Base-by-base conservation (phyloP, 192 early-diverging fungal genomes). In the Phlyctochytrium planicorne region DNA sequence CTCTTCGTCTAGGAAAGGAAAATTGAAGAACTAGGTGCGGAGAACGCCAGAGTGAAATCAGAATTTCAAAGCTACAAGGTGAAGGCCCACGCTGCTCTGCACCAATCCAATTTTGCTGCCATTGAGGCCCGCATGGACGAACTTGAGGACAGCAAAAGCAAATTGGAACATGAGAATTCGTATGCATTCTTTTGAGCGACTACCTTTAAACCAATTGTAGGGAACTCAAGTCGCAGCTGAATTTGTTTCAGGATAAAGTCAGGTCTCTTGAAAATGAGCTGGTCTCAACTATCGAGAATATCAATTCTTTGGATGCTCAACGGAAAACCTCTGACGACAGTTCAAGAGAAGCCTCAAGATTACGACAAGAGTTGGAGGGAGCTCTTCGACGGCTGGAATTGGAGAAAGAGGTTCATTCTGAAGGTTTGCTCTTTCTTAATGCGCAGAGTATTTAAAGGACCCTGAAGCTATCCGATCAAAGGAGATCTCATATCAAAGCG, bases 21-120 rank as follows among this genome's bases (percentile, higher is more conserved):
- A 37, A 32, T 6, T 37, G 0, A 14, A n/a, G 59, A 66, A 25
- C 10, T 53, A 23, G 36, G 61, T 30, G 16, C 33, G 12, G 64
- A 72, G 53, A n/a, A 60, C 16, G 31, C 59, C 2, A 31, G 56
- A n/a, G 35, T 72, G 14, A 57, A 60, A 61, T 20, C 63, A 0
- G 70, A 72, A 25, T 72, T 66, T 33, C 70, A 72, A 34, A 60
- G 36, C 34, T 72, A 72, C 63, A 72, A 72, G 47, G 36, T 66
- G 1, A 60, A 62, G 29, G 70, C 70, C 25, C 70, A 72, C 47
- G 63, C 57, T 2, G 70, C 70, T 2, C 64, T 72, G 30, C 65
- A 67, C 30, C 59, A 69, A 50, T 72, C 70, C 1, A 30, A 12
- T 1, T 10, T 40, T 2, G 61, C 3, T 20, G 59, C 33, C n/a